Evolutionary conservation across 441 rosid species (phyloP).

Genomic region (Euphorbia schlechtendalii): DNA sequence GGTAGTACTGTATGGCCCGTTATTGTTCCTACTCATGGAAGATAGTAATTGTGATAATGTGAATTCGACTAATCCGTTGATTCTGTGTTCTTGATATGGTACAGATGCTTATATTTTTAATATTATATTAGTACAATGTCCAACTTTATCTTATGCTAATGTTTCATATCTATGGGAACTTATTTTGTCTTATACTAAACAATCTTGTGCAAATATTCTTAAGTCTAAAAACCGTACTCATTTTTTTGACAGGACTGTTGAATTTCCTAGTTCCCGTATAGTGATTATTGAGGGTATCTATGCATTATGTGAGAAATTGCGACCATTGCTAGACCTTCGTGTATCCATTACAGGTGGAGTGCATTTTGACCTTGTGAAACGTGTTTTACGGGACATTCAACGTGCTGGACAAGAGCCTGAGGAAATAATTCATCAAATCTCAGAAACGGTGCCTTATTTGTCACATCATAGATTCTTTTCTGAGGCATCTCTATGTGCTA

Average conservation of each 20-base stretch:
- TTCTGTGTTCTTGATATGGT: no score
- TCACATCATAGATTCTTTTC: conserved; percentile 21
- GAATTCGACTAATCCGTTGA: neutral
- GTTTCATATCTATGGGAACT: no score
- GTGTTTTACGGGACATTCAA: conserved; percentile 92
- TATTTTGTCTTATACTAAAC: conserved; percentile 6
- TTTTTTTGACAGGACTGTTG: conserved; percentile 57
- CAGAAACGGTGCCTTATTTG: conserved; percentile 66
- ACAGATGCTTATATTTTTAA: no score
- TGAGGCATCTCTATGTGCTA: conserved; percentile 15
- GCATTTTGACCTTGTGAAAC: conserved; percentile 95
- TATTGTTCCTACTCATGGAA: conserved; percentile 5
- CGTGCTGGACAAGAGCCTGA: no score
- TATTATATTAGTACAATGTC: no score
- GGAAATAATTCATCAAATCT: conserved; percentile 92
- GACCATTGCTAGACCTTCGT: conserved; percentile 92
- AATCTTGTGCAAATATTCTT: conserved; percentile 12
- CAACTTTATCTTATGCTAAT: no score
- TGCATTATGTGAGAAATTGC: conserved; percentile 80
- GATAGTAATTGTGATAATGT: conserved; percentile 4
- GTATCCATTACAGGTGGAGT: conserved; percentile 97
- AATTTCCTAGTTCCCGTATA: conserved; percentile 86
- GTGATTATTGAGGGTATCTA: conserved; percentile 94
- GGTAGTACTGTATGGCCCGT: conserved; percentile 14
- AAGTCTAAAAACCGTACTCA: conserved; percentile 11